phyloP scores from a whole-genome alignment of 768 basidiomycete species.

The Lenzites betulinus region DNA sequence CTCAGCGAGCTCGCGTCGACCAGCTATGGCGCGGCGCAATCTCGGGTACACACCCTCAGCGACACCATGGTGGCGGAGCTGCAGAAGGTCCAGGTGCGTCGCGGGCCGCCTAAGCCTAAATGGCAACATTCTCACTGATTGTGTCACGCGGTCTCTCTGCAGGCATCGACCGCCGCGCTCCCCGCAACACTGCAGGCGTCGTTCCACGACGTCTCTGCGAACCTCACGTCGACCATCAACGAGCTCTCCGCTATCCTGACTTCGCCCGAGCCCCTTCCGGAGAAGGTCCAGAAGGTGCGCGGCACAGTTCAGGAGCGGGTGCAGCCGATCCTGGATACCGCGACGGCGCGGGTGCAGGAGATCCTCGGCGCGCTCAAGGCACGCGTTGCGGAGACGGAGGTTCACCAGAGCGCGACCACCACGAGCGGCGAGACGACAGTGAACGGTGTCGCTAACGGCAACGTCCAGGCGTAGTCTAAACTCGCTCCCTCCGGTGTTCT shows the following conservation, averaged over 20 bases:
- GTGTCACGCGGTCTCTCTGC: conserved; percentile 22
- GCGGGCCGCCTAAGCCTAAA: not conserved
- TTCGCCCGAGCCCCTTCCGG: conserved; percentile 58
- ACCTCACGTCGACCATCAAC: conserved; percentile 51
- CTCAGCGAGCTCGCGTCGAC: conserved; percentile 63
- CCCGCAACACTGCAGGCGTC: conserved; percentile 57
- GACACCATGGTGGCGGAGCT: conserved; percentile 69
- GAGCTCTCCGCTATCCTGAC: conserved; percentile 58
- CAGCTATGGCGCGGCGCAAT: conserved; percentile 54
- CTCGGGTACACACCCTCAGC: conserved; percentile 59
- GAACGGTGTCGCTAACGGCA: conserved; percentile 14
- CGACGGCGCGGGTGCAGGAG: conserved; percentile 34
- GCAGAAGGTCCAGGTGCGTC: conserved; percentile 52
- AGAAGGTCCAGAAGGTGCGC: conserved; percentile 59
- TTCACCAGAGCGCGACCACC: conserved; percentile 17
- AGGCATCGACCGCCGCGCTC: conserved; percentile 55
- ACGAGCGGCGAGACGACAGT: conserved; percentile 14
- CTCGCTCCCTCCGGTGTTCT: not conserved
- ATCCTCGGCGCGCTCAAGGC: conserved; percentile 27
- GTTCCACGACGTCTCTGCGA: conserved; percentile 58
- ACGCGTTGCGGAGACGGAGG: conserved; percentile 20
- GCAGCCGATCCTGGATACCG: conserved; percentile 57
- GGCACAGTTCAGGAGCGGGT: conserved; percentile 63
- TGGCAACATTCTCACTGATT: conserved; percentile 4
- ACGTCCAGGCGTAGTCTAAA: not conserved